Evolutionary conservation across 1,284 basidiomycete species (phyloP).

Genomic region (Phlebopus sp.): DNA sequence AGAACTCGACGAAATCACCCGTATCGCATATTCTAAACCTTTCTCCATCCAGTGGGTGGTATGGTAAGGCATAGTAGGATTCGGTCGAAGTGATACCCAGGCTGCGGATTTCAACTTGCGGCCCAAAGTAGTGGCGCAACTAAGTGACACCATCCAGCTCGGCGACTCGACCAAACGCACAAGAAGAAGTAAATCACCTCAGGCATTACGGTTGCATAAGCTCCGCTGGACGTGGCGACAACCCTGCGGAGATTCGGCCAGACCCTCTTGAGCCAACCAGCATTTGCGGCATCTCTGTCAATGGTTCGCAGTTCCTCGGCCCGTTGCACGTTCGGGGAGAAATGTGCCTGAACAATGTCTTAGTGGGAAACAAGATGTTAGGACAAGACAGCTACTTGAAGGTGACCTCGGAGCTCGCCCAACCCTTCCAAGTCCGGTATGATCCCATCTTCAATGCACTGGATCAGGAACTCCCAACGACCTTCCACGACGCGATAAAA

Average conservation of each 20-base stretch:
- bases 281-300: not conserved
- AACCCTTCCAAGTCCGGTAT: slow-evolving; percentile 5
- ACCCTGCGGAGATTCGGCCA: slow-evolving; percentile 6
- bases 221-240: slow-evolving; percentile 3
- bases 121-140: slow-evolving; percentile 7
- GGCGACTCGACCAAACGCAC: not conserved
- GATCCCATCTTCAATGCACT: slow-evolving; percentile 5
- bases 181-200: not conserved
- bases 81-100: slow-evolving; percentile 1
- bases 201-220: slow-evolving; percentile 4
- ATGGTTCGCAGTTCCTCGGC: slow-evolving; percentile 5
- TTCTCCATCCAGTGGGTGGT: slow-evolving; percentile 1
- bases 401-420: not conserved
- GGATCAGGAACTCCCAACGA: slow-evolving; percentile 7
- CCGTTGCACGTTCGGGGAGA: slow-evolving; percentile 1
- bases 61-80: not conserved
- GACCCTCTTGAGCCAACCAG: slow-evolving; percentile 8
- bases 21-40: slow-evolving; percentile 2
- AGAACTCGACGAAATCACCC: slow-evolving; percentile 7
- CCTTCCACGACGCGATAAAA: slow-evolving; percentile 8
- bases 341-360: slow-evolving; percentile 3
- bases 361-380: not conserved
- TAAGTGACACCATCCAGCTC: not conserved
- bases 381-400: not conserved
- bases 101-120: slow-evolving; percentile 1